Base-by-base conservation (phyloP, 306 rosid species). In the Inga laurina region DNA sequence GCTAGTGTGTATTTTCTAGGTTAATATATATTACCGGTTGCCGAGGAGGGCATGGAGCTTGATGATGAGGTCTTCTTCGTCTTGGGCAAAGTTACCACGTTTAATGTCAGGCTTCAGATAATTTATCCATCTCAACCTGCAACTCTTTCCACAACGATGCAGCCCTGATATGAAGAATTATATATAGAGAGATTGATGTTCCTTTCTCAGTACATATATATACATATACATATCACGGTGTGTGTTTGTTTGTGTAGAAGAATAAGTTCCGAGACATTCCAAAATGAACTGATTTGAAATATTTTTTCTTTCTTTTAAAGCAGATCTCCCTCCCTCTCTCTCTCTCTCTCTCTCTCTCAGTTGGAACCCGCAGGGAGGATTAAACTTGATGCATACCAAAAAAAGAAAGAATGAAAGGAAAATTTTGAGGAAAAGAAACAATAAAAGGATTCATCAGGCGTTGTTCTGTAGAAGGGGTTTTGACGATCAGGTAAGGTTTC, bases 31-130 rank as follows among this genome's bases (percentile, higher is more conserved):
- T 30, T 90, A 92, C 97, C 93, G 82, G 83, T 92, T 92, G 79
- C 97, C 97, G 16, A 92, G 94, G 59, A 92, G 93, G 85, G 94
- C 93, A 44, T 91, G 97, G 57, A 92, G 93, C 85, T 91, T 92
- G 84, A 91, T 84, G 85, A 93, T 90, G 45, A 93, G 97, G 13
- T 93, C 97, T 84, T 91, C 97, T 86, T 93, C 97, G 66, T 93
- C 94, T 80, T 89, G 90, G 3, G 82, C 92, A 82, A 93, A 93
- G 84, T 87, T 84, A 18, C 94, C 94, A 3, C 90, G 92, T 83
- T 93, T 91, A 81, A 93, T 93, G 66, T 89, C 92, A 39, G 97
- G 97, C 78, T 91, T 79, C 2, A 92, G 82, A 67, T 89, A 92
- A 82, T 91, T 92, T 68, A 91, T 84, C 97, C 97, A 91, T 92